phyloP scores from a whole-genome alignment of 2,329 filamentous ascomycete species.

The Rasamsonia emersonii region DNA sequence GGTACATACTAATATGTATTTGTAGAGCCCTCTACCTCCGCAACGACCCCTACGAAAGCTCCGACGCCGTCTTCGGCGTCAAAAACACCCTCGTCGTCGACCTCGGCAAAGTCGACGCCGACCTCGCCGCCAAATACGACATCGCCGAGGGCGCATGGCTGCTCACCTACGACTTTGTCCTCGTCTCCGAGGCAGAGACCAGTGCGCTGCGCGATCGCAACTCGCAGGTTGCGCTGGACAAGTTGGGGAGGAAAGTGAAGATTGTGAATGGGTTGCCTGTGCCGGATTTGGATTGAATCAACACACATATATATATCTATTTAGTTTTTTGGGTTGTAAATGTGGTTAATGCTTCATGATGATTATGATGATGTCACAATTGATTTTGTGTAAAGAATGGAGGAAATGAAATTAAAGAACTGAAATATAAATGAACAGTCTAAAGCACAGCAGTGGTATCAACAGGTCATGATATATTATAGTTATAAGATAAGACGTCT shows the following conservation, averaged over 20 bases:
- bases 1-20: constrained; percentile 1
- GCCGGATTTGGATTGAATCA: constrained; percentile 57
- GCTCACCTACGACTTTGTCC: constrained; percentile 66
- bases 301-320: too few species aligned
- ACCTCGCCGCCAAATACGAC: constrained; percentile 52
- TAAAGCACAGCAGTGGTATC: too few species aligned
- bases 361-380: constrained; percentile 3
- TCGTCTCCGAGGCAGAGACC: constrained; percentile 64
- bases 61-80: constrained; percentile 79
- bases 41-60: constrained; percentile 71
- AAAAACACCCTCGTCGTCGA: constrained; percentile 69
- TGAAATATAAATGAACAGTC: too few species aligned
- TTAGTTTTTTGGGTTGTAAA: neutral
- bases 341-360: too few species aligned
- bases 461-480: too few species aligned
- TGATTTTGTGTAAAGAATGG: neutral
- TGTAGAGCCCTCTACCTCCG: constrained; percentile 65
- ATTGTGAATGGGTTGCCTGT: constrained; percentile 69
- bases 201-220: constrained; percentile 56
- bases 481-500: too few species aligned
- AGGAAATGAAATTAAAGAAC: too few species aligned
- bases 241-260: constrained; percentile 60
- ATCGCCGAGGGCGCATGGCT: constrained; percentile 56
- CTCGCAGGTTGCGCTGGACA: constrained; percentile 58
- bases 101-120: constrained; percentile 43